Evolutionary conservation across 2,329 filamentous ascomycete species (phyloP).

Genomic region (Aspergillus novoparasiticus): DNA sequence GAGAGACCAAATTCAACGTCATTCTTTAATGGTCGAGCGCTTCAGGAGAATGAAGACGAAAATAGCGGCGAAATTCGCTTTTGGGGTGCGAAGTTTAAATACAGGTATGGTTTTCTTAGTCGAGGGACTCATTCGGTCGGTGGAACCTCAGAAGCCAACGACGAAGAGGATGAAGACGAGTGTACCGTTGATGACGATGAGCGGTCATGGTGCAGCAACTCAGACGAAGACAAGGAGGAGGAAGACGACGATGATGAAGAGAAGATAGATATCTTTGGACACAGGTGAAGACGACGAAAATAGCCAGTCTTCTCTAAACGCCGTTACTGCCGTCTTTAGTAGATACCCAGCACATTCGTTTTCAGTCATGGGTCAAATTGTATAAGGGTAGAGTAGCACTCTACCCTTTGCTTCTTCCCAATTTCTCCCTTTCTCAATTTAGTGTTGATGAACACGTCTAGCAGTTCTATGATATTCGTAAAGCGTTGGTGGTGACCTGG

Average conservation of each 20-base stretch:
- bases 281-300: conserved; percentile 42
- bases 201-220: conserved; percentile 32
- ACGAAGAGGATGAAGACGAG: conserved; percentile 24
- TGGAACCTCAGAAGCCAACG: conserved; percentile 21
- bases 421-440: not conserved
- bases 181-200: not conserved
- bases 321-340: not conserved
- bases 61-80: conserved; percentile 62
- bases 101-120: conserved; percentile 39
- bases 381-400: not conserved
- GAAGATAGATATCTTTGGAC: conserved; percentile 55
- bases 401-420: not conserved
- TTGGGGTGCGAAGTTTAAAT: conserved; percentile 55
- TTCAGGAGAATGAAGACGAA: conserved; percentile 40
- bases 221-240: conserved; percentile 49
- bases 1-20: conserved; percentile 33
- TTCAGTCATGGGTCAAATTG: not conserved
- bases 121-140: conserved; percentile 30
- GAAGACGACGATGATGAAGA: conserved; percentile 54
- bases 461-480: not conserved
- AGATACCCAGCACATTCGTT: not conserved
- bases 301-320: not conserved
- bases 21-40: conserved; percentile 27
- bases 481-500: not conserved
- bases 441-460: not conserved